phyloP scores from a whole-genome alignment of 2,329 filamentous ascomycete species.

The Orbilia ellipsospora region DNA sequence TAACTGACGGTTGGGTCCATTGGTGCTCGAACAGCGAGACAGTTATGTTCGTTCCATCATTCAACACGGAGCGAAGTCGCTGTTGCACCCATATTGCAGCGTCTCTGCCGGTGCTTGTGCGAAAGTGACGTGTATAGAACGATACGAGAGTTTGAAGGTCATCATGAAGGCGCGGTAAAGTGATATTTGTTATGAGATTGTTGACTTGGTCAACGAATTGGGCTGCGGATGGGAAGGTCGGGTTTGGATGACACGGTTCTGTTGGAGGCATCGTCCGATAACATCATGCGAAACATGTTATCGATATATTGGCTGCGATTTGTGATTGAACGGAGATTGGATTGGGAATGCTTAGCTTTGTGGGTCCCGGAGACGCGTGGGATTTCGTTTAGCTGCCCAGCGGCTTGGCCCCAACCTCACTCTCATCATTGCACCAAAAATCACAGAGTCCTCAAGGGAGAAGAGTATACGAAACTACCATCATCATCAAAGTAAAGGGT shows the following conservation, averaged over 20 bases:
- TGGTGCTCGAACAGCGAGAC: constrained; percentile 76
- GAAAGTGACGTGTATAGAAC: constrained; percentile 49
- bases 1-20: constrained; percentile 90
- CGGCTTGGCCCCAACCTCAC: no score
- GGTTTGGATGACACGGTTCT: constrained; percentile 7
- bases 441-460: no score
- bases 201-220: not conserved
- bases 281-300: not conserved
- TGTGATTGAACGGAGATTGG: not conserved
- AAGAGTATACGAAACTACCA: no score
- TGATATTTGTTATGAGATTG: not conserved
- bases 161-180: not conserved
- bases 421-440: no score
- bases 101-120: constrained; percentile 14
- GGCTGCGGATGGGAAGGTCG: not conserved
- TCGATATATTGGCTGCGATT: not conserved
- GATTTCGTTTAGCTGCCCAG: no score
- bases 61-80: constrained; percentile 4
- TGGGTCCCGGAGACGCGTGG: not conserved
- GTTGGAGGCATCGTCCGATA: constrained; percentile 7
- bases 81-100: constrained; percentile 36
- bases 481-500: no score
- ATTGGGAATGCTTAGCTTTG: not conserved
- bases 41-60: not conserved
- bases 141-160: constrained; percentile 25